phyloP scores from a whole-genome alignment of 768 basidiomycete species.

The Clitopilus passeckerianus region DNA sequence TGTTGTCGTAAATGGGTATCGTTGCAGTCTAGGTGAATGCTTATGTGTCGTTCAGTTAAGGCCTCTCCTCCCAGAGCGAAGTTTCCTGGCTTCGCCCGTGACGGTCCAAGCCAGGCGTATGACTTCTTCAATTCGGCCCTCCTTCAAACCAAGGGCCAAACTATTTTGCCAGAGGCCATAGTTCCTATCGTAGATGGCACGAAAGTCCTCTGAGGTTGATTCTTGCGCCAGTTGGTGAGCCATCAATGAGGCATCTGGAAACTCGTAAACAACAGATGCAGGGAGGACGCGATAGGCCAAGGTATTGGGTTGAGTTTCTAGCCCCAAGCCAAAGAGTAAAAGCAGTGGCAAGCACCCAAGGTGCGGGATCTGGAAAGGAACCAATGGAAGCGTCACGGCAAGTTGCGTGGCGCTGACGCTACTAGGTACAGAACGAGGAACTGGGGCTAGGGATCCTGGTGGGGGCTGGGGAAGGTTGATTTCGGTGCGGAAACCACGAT shows the following conservation, averaged over 20 bases:
- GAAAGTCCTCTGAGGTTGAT: constrained; percentile 26
- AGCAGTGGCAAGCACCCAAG: constrained; percentile 49
- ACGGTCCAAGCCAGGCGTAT: constrained; percentile 69
- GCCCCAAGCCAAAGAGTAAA: constrained; percentile 51
- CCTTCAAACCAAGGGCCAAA: constrained; percentile 45
- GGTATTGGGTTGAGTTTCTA: constrained; percentile 41
- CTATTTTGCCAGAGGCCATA: constrained; percentile 68
- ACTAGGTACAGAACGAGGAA: constrained; percentile 14
- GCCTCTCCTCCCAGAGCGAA: not conserved
- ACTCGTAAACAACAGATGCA: constrained; percentile 47
- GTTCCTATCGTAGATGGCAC: constrained; percentile 33
- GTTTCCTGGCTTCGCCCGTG: constrained; percentile 54
- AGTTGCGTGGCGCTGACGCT: constrained; percentile 6
- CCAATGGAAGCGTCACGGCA: constrained; percentile 47
- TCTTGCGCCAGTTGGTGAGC: constrained; percentile 39
- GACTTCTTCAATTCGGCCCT: constrained; percentile 38
- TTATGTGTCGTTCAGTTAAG: not conserved
- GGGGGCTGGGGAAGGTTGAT: constrained; percentile 28
- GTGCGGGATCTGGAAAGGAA: constrained; percentile 47
- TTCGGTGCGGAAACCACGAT: constrained; percentile 27
- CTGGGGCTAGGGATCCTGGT: constrained; percentile 27
- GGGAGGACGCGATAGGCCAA: constrained; percentile 55
- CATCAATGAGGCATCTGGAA: constrained; percentile 59
- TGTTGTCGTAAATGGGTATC: not conserved
- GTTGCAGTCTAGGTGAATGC: not conserved